These are phyloP conservation scores for Begonia fuchsioides DNA, from an alignment of 306 rosid genomes.

Conservation along the genomic window DNA sequence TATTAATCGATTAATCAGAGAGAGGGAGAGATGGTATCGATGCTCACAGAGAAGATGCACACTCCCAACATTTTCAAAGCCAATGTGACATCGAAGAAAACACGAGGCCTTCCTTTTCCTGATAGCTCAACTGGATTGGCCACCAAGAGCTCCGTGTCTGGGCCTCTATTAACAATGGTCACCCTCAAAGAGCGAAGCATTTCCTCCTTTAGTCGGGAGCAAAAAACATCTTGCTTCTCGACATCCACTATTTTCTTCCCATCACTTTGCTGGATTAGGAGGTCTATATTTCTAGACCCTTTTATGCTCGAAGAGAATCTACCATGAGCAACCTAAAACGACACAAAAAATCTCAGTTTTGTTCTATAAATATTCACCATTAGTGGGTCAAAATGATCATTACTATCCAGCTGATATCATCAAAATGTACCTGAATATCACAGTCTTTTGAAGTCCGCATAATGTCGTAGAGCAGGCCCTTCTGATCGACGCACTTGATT, in stretches of 20 bases:
- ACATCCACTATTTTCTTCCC: constrained; percentile 62
- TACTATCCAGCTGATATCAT: no score
- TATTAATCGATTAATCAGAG: neutral
- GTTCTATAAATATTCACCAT: neutral
- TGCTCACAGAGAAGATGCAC: constrained; percentile 51
- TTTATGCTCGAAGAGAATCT: constrained; percentile 43
- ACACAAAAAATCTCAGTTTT: neutral
- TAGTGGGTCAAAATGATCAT: no score
- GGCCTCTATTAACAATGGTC: constrained; percentile 55
- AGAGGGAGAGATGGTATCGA: neutral
- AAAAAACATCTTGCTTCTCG: constrained; percentile 40
- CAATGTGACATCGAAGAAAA: constrained; percentile 64
- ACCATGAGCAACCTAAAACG: constrained; percentile 45
- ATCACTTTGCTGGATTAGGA: constrained; percentile 47
- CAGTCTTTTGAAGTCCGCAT: constrained; percentile 79
- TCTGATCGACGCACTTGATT: constrained; percentile 61
- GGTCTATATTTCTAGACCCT: constrained; percentile 52
- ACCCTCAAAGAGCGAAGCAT: constrained; percentile 68
- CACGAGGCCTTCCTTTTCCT: constrained; percentile 81
- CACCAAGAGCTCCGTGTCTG: constrained; percentile 68
- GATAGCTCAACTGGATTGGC: constrained; percentile 75
- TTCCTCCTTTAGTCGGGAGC: constrained; percentile 54
- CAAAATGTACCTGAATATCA: constrained; percentile 44
- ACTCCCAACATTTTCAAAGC: constrained; percentile 52
- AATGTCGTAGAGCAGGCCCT: constrained; percentile 65